Base-by-base conservation (phyloP, 1,284 basidiomycete species). In the Chiua sp. region DNA sequence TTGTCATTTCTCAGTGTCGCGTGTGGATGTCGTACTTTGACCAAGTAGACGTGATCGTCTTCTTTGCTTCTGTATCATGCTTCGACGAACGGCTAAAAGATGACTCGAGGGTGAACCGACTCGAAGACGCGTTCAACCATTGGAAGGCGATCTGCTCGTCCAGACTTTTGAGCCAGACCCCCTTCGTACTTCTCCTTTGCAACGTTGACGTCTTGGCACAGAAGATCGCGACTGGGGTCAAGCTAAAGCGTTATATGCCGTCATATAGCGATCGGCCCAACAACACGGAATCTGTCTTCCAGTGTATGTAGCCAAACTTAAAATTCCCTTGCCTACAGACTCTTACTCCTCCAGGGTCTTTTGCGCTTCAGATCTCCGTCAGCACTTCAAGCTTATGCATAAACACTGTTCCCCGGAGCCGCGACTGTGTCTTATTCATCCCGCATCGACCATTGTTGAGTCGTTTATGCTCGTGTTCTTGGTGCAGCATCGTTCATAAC, bases 1-100 rank as follows among this genome's bases (percentile, higher is more conserved):
- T 39, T 44, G 59, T 47, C 3, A 13, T 46, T 33, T 7, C 47
- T 8, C 56, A 83, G 81, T 74, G 90, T 80, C 83, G 70, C 42
- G 86, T 86, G 0, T 91, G 88, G 88, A 80, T 83, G 15, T 87
- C 88, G 6, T 90, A 81, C 72, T 90, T 91, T 68, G 86, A 90
- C 63, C 80, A 88, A 66, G 78, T 88, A 73, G 82, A 89, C 65
- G 86, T 85, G 2, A 86, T 92, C 66, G 89, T 92, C 54, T 87
- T 87, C 68, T 77, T 89, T 20, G 86, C 85, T 5, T 85, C 88
- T 20, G 81, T 90, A 65, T 88, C 85, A 53, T 86, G 86, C 66
- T 91, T 90, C 65, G 87, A 91, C 72, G 87, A 91, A 68, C 80
- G 82, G 20, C 78, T 84, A 2, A 79, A 81, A 48, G 89, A 91